Evolutionary conservation across 208 protist genomes (phyloP).

Genomic region (Leishmania arabica): DNA sequence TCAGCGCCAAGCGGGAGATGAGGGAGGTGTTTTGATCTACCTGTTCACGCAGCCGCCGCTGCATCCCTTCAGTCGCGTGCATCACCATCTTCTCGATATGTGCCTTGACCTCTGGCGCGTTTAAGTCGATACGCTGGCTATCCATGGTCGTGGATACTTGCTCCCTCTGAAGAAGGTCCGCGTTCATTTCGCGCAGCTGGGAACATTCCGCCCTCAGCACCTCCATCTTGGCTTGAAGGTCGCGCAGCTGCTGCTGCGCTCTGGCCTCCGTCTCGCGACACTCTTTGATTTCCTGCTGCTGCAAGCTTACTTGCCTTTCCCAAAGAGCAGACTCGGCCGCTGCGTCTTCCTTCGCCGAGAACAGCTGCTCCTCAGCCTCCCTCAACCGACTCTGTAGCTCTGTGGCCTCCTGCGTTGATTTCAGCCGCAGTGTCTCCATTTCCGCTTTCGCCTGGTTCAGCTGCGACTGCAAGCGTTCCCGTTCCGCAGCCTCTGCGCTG

Average conservation of each 20-base stretch:
- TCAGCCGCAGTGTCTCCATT: conserved; percentile 12
- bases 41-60: conserved; percentile 42
- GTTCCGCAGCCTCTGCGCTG: conserved; percentile 2
- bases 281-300: conserved; percentile 30
- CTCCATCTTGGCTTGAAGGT: conserved; percentile 19
- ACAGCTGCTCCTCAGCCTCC: conserved; percentile 21
- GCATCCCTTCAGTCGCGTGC: conserved; percentile 34
- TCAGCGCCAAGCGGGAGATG: conserved; percentile 46
- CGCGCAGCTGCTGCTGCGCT: conserved; percentile 19
- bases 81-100: conserved; percentile 38
- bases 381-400: conserved; percentile 10
- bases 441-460: conserved; percentile 16
- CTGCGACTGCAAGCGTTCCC: conserved; percentile 3
- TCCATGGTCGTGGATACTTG: background rate
- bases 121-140: conserved; percentile 16
- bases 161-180: conserved; percentile 6
- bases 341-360: conserved; percentile 24
- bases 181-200: conserved; percentile 16
- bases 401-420: conserved; percentile 14
- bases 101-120: conserved; percentile 37
- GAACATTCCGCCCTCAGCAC: conserved; percentile 17
- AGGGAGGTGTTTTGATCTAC: conserved; percentile 44
- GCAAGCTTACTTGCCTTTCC: conserved; percentile 5
- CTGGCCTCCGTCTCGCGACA: conserved; percentile 25
- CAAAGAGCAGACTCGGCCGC: conserved; percentile 23